Percentiles rank a stretch among this genome's conserved stretches.
phyloP scores from a whole-genome alignment of 2,329 filamentous ascomycete genomes.

The Fusarium clavum region DNA sequence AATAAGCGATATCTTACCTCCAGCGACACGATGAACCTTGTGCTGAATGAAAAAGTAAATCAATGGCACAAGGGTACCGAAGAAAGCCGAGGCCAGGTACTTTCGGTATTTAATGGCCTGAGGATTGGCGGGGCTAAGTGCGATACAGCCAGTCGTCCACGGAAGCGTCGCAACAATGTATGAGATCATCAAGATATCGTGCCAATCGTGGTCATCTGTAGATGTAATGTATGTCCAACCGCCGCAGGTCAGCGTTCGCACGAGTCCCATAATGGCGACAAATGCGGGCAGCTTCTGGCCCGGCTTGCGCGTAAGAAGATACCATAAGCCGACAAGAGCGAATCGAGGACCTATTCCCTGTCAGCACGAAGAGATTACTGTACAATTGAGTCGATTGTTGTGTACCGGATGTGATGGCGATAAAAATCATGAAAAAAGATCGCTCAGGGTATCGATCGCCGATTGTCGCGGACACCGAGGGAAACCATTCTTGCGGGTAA shows the following conservation, averaged over 20 bases:
- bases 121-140: conserved; percentile 86
- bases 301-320: conserved; percentile 83
- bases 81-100: conserved; percentile 84
- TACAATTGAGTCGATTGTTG: background rate
- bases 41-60: conserved; percentile 99
- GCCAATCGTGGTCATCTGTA: conserved; percentile 98
- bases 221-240: conserved; percentile 99
- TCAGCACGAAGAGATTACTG: conserved; percentile 26
- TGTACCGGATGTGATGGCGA: conserved; percentile 90
- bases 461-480: conserved; percentile 95
- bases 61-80: conserved; percentile 88
- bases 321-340: conserved; percentile 90
- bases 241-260: conserved; percentile 92
- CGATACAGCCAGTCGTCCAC: conserved; percentile 92
- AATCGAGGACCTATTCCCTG: conserved; percentile 81
- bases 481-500: conserved; percentile 96
- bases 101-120: conserved; percentile 90
- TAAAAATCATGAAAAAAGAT: conserved; percentile 97
- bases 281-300: conserved; percentile 83
- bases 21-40: conserved; percentile 93
- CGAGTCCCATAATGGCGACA: conserved; percentile 80
- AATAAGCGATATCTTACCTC: conserved; percentile 71
- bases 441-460: conserved; percentile 97
- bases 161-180: conserved; percentile 94
- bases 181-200: conserved; percentile 99